Evolutionary conservation across 805 yeast genomes (phyloP).

Genomic region (Candida caryicola): DNA sequence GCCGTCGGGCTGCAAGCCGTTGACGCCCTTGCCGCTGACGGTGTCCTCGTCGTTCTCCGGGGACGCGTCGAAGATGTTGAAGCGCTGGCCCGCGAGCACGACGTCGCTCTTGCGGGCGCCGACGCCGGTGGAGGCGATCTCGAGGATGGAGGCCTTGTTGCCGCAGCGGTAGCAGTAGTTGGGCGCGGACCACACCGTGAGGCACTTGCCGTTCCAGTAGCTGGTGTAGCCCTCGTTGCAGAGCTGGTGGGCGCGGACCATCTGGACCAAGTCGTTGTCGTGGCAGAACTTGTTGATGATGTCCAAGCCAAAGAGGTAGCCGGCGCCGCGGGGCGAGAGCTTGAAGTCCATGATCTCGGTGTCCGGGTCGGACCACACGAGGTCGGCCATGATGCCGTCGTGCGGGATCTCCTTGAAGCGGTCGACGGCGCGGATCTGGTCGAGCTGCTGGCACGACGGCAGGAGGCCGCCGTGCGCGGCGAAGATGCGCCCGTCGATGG

Average conservation of each 20-base stretch:
- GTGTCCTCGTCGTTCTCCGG: conserved; percentile 81
- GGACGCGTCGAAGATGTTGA: conserved; percentile 95
- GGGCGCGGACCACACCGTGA: conserved; percentile 99
- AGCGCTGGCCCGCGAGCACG: conserved; percentile 55
- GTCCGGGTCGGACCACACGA: conserved; percentile 99
- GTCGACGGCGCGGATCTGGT: conserved; percentile 87
- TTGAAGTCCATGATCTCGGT: conserved; percentile 76
- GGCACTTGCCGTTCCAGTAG: conserved; percentile 83
- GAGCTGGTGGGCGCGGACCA: conserved; percentile 91
- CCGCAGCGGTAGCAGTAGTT: conserved; percentile 97
- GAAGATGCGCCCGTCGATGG: conserved; percentile 84
- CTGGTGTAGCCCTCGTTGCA: conserved; percentile 96
- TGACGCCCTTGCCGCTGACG: conserved; percentile 38
- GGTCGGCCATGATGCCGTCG: conserved; percentile 99
- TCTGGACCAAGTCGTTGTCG: conserved; percentile 73
- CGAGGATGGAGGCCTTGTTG: conserved; percentile 94
- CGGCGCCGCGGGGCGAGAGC: conserved; percentile 94
- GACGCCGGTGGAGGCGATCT: conserved; percentile 40
- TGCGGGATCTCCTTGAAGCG: conserved; percentile 95
- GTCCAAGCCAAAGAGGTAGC: conserved; percentile 90
- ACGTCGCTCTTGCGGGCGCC: conserved; percentile 18
- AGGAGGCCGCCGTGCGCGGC: conserved; percentile 97
- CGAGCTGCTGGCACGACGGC: conserved; percentile 91
- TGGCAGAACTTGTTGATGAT: conserved; percentile 84
- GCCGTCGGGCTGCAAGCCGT: conserved; percentile 22